Conservation (phyloP, 2,329 filamentous ascomycete species). For the Hypoxylon sp. region DNA sequence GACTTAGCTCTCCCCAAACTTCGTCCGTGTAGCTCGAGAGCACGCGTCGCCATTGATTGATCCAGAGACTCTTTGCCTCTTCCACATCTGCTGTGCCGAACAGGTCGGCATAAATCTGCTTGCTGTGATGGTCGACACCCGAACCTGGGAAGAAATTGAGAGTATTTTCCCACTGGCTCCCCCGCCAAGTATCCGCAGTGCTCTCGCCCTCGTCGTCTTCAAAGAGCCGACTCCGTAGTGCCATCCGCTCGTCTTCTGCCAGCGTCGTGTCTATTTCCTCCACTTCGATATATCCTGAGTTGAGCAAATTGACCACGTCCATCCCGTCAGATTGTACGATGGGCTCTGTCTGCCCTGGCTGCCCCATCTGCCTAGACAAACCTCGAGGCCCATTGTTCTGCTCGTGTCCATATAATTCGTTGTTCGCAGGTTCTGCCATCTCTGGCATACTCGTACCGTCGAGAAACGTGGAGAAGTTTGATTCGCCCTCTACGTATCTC, state of each 20-base stretch:
- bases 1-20: constrained; percentile 71
- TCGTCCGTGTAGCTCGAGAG: constrained; percentile 67
- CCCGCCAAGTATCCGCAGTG: neutral
- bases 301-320: constrained; percentile 41
- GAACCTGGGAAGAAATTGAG: constrained; percentile 61
- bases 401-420: neutral
- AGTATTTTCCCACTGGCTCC: constrained; percentile 53
- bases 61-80: constrained; percentile 56
- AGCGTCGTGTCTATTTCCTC: constrained; percentile 29
- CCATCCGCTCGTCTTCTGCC: constrained; percentile 31
- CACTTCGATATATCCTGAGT: constrained; percentile 35
- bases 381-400: neutral
- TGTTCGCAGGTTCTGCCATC: constrained; percentile 24
- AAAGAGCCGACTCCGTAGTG: constrained; percentile 42
- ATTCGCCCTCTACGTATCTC: constrained; percentile 45
- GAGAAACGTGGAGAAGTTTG: constrained; percentile 50
- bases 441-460: constrained; percentile 38
- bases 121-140: constrained; percentile 36
- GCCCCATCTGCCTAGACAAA: neutral
- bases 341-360: neutral
- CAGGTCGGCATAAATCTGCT: constrained; percentile 32
- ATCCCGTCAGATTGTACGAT: constrained; percentile 37
- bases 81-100: constrained; percentile 49
- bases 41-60: constrained; percentile 64
- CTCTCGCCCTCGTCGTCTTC: constrained; percentile 7